A percentile compares a stretch with the other conserved stretches of the same genome.
Conservation (phyloP, 2,329 filamentous ascomycete genomes). For the Lojkania enalia region DNA sequence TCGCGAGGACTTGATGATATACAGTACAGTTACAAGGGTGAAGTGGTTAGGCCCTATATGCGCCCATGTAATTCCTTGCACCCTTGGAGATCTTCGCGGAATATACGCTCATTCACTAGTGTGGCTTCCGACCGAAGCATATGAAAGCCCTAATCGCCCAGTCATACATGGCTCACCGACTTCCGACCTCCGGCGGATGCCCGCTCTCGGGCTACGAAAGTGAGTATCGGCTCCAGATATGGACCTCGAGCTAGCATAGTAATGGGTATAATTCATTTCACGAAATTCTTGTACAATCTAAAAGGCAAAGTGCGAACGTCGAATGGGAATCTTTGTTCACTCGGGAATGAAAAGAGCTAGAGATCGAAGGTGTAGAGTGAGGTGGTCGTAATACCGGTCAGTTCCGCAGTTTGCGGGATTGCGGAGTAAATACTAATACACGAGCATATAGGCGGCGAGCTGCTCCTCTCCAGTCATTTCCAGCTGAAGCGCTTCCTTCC, state of each 20-base stretch:
- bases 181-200: constrained; percentile 8
- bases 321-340: too few species aligned
- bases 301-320: too few species aligned
- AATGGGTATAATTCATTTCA: too few species aligned
- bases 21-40: too few species aligned
- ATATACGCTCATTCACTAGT: not conserved
- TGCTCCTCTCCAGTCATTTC: constrained; percentile 2
- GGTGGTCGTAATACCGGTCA: constrained; percentile 1
- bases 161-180: constrained; percentile 5
- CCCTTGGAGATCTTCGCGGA: constrained; percentile 12
- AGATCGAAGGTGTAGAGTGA: constrained; percentile 1
- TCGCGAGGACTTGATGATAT: too few species aligned
- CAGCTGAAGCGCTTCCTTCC: not conserved
- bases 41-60: too few species aligned
- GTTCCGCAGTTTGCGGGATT: not conserved
- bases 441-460: not conserved
- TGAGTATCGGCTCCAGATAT: constrained; percentile 1
- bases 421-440: constrained; percentile 8
- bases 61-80: constrained; percentile 6
- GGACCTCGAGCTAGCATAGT: too few species aligned
- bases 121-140: constrained; percentile 4
- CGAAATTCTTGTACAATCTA: too few species aligned
- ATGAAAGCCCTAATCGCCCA: constrained; percentile 12
- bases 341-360: too few species aligned
- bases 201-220: constrained; percentile 13